These are phyloP conservation scores for Sarocladium kiliense DNA, from an alignment of 2,329 filamentous ascomycete genomes.

Conservation along the genomic window DNA sequence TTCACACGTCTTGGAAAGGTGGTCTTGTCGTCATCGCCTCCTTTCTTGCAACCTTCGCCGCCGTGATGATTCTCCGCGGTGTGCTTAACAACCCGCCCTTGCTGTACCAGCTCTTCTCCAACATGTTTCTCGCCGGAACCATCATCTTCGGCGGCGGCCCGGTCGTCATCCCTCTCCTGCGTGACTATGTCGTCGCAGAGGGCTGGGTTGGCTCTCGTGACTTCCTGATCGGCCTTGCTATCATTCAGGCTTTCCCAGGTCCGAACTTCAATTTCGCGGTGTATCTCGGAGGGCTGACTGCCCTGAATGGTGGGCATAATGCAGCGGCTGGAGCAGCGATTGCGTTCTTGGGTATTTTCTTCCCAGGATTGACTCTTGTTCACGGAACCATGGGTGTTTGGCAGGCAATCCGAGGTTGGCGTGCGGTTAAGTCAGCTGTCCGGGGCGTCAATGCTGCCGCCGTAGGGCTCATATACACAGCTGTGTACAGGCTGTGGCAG, in stretches of 20 bases:
- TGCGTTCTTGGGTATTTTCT: constrained; percentile 44
- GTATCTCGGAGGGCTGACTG: constrained; percentile 46
- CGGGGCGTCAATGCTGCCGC: constrained; percentile 52
- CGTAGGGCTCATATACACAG: constrained; percentile 55
- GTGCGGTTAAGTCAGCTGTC: constrained; percentile 32
- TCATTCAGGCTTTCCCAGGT: constrained; percentile 63
- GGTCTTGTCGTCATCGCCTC: constrained; percentile 34
- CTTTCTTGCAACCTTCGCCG: constrained; percentile 54
- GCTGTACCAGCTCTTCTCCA: constrained; percentile 59
- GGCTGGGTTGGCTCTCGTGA: constrained; percentile 67
- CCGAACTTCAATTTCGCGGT: constrained; percentile 46
- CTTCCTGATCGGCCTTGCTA: constrained; percentile 67
- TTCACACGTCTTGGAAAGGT: constrained; percentile 39
- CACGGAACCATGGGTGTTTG: constrained; percentile 47
- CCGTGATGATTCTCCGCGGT: constrained; percentile 47
- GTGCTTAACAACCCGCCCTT: constrained; percentile 35
- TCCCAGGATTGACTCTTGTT: constrained; percentile 39
- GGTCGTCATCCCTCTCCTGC: constrained; percentile 58
- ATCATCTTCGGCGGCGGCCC: constrained; percentile 62
- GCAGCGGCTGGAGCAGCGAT: constrained; percentile 39
- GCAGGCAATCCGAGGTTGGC: constrained; percentile 37
- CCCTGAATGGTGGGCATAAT: constrained; percentile 29
- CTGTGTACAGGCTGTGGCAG: constrained; percentile 55
- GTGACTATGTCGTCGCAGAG: constrained; percentile 59
- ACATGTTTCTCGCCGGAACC: constrained; percentile 69